Evolutionary conservation across 2,329 filamentous ascomycete species (phyloP).

Genomic region (Colletotrichum falcatum): DNA sequence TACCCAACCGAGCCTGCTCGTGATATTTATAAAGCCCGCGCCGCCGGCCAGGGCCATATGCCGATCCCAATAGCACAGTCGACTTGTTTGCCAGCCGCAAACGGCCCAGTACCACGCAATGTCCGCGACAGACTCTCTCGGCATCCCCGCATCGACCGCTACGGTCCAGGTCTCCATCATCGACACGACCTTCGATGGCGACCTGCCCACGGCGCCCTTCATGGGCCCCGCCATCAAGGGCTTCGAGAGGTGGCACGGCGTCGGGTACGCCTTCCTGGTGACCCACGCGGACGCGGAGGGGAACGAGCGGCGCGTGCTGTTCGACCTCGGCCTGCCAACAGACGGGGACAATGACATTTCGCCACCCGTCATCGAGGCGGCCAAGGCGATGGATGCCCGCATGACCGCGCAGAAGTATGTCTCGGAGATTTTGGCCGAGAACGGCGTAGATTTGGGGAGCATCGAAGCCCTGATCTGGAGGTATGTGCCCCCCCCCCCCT

Average conservation of each 20-base stretch:
- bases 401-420: slow-evolving; percentile 21
- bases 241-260: slow-evolving; percentile 13
- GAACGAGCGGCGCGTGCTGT: background rate
- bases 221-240: slow-evolving; percentile 14
- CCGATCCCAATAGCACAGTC: background rate
- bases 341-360: slow-evolving; percentile 10
- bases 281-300: background rate
- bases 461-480: slow-evolving; percentile 45
- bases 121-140: background rate
- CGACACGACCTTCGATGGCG: slow-evolving; percentile 12
- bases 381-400: background rate
- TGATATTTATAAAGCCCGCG: background rate
- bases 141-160: slow-evolving; percentile 1
- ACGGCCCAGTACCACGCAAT: background rate
- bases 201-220: slow-evolving; percentile 8
- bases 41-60: background rate
- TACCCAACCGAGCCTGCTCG: background rate
- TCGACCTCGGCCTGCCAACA: slow-evolving; percentile 11
- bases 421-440: slow-evolving; percentile 17
- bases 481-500: background rate
- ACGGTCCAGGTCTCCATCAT: slow-evolving; percentile 16
- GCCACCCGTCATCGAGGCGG: background rate
- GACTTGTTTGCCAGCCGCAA: too few relatives aligned
- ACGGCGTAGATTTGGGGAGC: background rate
- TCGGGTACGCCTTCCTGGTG: slow-evolving; percentile 14